Conservation (phyloP, 2,329 filamentous ascomycete genomes). For the Apiospora rasikravindrae region DNA sequence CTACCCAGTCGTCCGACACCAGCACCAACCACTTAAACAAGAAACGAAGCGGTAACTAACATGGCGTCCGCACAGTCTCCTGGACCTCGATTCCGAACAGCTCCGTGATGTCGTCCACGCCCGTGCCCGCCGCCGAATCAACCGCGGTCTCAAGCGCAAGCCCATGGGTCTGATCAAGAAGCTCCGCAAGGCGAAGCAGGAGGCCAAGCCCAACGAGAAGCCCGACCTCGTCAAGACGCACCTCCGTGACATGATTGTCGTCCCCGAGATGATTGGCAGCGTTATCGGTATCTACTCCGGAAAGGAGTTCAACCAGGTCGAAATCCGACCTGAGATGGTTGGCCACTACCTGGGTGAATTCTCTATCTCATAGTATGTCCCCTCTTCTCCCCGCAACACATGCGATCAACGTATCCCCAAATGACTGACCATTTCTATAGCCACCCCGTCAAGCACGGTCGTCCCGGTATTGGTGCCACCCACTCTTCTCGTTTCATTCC, state of each 20-base stretch:
- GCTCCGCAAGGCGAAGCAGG: slow-evolving; percentile 99
- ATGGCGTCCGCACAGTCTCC: slow-evolving; percentile 68
- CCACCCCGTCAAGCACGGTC: slow-evolving; percentile 99
- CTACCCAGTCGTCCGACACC: not conserved
- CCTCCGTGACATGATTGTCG: slow-evolving; percentile 99
- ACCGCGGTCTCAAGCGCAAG: slow-evolving; percentile 99
- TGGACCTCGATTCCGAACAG: slow-evolving; percentile 98
- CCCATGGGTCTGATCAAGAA: slow-evolving; percentile 99
- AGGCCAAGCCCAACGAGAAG: slow-evolving; percentile 99
- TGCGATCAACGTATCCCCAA: too few species aligned
- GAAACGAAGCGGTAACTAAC: slow-evolving; percentile 26
- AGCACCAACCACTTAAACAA: not conserved
- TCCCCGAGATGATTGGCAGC: slow-evolving; percentile 99
- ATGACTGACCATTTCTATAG: slow-evolving; percentile 64
- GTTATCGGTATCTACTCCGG: slow-evolving; percentile 99
- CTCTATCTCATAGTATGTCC: slow-evolving; percentile 96
- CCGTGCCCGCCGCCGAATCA: slow-evolving; percentile 97
- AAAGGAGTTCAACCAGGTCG: slow-evolving; percentile 99
- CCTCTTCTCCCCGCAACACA: not conserved
- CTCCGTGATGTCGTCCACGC: slow-evolving; percentile 99
- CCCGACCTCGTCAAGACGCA: slow-evolving; percentile 99
- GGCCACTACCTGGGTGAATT: slow-evolving; percentile 99
- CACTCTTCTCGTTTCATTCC: slow-evolving; percentile 99
- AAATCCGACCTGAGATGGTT: slow-evolving; percentile 99
- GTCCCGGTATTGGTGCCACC: slow-evolving; percentile 99